Percentiles rank a stretch among this genome's conserved stretches.
phyloP scores from a whole-genome alignment of 169 alveolate genomes.

The Plasmodium malariae region DNA sequence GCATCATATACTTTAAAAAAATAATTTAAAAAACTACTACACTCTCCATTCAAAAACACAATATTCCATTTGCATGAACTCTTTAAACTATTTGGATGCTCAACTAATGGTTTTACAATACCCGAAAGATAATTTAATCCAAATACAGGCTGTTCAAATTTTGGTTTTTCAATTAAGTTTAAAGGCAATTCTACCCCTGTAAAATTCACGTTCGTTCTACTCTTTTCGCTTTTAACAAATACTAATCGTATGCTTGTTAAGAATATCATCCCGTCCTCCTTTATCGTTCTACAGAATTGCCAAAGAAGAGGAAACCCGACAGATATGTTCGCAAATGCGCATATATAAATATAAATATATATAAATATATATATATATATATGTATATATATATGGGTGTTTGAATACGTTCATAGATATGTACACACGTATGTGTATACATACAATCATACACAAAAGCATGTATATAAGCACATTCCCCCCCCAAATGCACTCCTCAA shows the following conservation, averaged over 20 bases:
- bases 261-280: slow-evolving; percentile 68
- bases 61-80: slow-evolving; percentile 72
- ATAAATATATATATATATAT: no score
- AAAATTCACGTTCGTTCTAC: slow-evolving; percentile 69
- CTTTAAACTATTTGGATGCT: slow-evolving; percentile 57
- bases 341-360: no score
- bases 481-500: no score
- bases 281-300: slow-evolving; percentile 61
- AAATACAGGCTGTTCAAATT: slow-evolving; percentile 77
- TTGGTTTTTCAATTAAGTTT: slow-evolving; percentile 54
- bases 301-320: slow-evolving; percentile 17
- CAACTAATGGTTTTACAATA: slow-evolving; percentile 44
- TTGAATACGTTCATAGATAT: no score
- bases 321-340: no score
- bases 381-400: no score
- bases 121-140: slow-evolving; percentile 68
- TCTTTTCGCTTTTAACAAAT: slow-evolving; percentile 42
- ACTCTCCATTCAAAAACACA: slow-evolving; percentile 60
- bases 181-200: slow-evolving; percentile 63
- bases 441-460: no score
- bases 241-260: slow-evolving; percentile 74
- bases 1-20: slow-evolving; percentile 74
- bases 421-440: no score
- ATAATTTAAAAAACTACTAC: slow-evolving; percentile 60
- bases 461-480: no score